Evolutionary conservation across 106 monocot species (phyloP), one percentile per base, ranked within the genome.

Genomic region (Dendrobium officinale): DNA sequence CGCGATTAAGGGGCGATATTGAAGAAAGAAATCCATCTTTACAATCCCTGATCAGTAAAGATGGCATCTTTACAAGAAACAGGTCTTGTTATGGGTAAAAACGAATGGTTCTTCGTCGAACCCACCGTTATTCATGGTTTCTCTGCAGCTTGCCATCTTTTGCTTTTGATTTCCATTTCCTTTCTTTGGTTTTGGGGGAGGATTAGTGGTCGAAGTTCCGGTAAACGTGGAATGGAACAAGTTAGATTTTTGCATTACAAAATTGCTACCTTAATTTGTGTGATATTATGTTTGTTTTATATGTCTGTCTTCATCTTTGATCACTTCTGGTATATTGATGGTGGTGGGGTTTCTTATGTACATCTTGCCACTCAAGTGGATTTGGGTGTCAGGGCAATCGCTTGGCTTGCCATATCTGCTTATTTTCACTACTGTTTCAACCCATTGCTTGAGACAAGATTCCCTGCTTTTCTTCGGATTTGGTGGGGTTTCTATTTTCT

Each of bases 401-500:
- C 83, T 5, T 98, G 89, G 91, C 73, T 91, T 55, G 61, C 78
- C 2, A 67, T 82, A 19, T 75, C 81, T 37, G 83, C 42, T n/a
- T 91, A 89, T 75, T 54, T 89, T 73, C 78, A 73, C 27, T 76
- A 80, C 72, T 73, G 77, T 51, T 83, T 89, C 83, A n/a, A 33
- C 20, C 66, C 55, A 33, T 75, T 75, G 17, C 77, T 58, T 1
- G 77, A 79, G 80, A 85, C 42, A 86, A 91, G 77, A 49, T 91
- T 91, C 70, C 92, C 98, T 3, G 41, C 64, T 5, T 70, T 89
- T 59, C 81, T 98, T 45, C 83, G 88, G 84, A 45, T 85, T 42
- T 94, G 98, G 98, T 95, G 94, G 89, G 80, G 73, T 72, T 10
- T 95, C 8, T 94, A 81, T 85, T 73, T 88, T 16, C 24, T 88